Evolutionary conservation across 352 stramenopile genomes (phyloP), one percentile per base, ranked within the genome.

Genomic region (Pythium sp.): DNA sequence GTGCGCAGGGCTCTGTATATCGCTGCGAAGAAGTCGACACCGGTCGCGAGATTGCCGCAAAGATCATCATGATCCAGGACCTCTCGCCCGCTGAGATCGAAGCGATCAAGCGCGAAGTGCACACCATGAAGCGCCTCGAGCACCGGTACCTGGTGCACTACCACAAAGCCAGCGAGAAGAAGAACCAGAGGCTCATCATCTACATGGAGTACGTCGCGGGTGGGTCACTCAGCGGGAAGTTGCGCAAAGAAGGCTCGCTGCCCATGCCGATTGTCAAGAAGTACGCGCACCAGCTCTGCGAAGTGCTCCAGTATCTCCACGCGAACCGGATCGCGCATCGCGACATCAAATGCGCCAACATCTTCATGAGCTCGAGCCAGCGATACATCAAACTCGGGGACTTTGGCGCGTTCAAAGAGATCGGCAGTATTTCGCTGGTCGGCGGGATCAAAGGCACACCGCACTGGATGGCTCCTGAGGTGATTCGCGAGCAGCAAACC

Each of bases 401-500:
- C 66, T 94, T 96, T 62, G 86, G 86, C 1, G 80, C 80, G 11
- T 90, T 90, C 24, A 96, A 94, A 72, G 74, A 90, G 53, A 74
- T 91, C 18, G 84, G 84, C 22, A 85, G 74, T 20, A 74, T 78
- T 3, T 93, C 82, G 34, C 73, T 96, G 15, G 78, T 94, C 3
- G 82, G 78, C 5, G 89, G 90, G 0, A 68, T 97, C 32, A 96
- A 97, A 67, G 91, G 93, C 1, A 97, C 93, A 2, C 89, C 91
- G 0, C 90, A 94, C 38, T 98, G 91, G 91, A 98, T 97, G 90
- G 92, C 93, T 0, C 93, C 92, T 0, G 93, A 97, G 57, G 85
- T 98, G 12, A 97, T 97, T 55, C 71, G 79, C 24, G 79, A 87
- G 55, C 69, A 88, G 67, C 71, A 82, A 2, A 77, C 67, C 5